A percentile compares a stretch with the other conserved stretches of the same genome.
Evolutionary conservation across 306 rosid species (phyloP).

Genomic region (Vigna angularis): DNA sequence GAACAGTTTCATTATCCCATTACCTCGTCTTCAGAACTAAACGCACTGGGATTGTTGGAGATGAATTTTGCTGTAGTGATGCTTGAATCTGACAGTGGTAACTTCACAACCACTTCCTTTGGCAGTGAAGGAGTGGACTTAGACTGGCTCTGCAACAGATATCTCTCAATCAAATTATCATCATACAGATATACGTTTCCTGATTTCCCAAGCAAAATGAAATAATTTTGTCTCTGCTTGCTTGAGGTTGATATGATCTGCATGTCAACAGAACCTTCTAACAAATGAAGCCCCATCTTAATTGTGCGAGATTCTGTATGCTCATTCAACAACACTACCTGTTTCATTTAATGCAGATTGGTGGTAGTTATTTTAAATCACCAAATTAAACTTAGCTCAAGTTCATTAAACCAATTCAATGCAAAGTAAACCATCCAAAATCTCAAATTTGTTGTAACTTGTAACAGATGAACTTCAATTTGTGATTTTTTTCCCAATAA

Average conservation of each 20-base stretch:
- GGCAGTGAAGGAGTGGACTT: conserved; percentile 69
- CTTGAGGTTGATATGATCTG: conserved; percentile 67
- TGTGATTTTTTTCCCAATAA: no score
- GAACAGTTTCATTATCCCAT: background rate
- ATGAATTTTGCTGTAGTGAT: conserved; percentile 71
- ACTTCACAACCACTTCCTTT: conserved; percentile 74
- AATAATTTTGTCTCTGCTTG: conserved; percentile 68
- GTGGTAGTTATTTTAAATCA: conserved; percentile 1
- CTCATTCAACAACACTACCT: conserved; percentile 82
- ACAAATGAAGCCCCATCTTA: conserved; percentile 75
- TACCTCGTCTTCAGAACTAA: conserved; percentile 71
- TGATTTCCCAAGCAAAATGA: conserved; percentile 80
- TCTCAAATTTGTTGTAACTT: background rate
- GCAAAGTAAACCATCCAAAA: conserved; percentile 2
- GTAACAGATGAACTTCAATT: background rate
- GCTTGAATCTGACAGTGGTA: conserved; percentile 76
- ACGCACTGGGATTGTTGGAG: conserved; percentile 55
- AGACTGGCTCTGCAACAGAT: conserved; percentile 76
- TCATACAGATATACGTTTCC: conserved; percentile 74
- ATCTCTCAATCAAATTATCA: conserved; percentile 71
- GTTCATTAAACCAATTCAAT: conserved; percentile 6
- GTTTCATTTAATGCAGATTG: conserved; percentile 36
- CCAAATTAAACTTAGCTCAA: background rate
- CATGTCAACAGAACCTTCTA: conserved; percentile 75
- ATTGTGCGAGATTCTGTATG: conserved; percentile 73